phyloP scores from a whole-genome alignment of 305 asterid species.

The Lippia alba region DNA sequence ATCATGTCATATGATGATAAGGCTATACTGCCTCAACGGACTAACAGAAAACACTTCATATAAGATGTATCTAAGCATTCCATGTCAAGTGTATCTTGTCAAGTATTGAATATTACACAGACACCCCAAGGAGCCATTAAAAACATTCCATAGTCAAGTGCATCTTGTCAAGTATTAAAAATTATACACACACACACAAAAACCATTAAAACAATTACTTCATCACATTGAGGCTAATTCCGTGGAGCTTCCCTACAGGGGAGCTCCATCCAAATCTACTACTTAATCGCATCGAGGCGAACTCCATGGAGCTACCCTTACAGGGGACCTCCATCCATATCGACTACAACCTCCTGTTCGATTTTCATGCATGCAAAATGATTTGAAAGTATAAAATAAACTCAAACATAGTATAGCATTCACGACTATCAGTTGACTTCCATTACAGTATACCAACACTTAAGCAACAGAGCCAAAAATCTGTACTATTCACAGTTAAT shows the following conservation, averaged over 20 bases:
- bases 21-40: no score
- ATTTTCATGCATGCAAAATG: no score
- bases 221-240: neutral
- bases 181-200: neutral
- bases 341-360: no score
- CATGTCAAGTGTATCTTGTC: conserved; percentile 7
- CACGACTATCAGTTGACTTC: conserved; percentile 4
- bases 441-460: conserved; percentile 1
- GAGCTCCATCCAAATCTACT: neutral
- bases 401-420: neutral
- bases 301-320: neutral
- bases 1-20: neutral
- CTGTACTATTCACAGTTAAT: conserved; percentile 18
- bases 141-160: neutral
- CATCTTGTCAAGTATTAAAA: conserved; percentile 10
- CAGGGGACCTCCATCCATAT: neutral
- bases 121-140: neutral
- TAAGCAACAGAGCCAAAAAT: neutral
- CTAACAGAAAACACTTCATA: no score
- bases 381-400: no score
- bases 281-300: neutral
- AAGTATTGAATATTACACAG: neutral
- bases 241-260: neutral
- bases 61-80: neutral
- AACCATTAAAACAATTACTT: neutral